Conservation (phyloP, 164 flowering plant genomes). For the Vitis rotundifolia region DNA sequence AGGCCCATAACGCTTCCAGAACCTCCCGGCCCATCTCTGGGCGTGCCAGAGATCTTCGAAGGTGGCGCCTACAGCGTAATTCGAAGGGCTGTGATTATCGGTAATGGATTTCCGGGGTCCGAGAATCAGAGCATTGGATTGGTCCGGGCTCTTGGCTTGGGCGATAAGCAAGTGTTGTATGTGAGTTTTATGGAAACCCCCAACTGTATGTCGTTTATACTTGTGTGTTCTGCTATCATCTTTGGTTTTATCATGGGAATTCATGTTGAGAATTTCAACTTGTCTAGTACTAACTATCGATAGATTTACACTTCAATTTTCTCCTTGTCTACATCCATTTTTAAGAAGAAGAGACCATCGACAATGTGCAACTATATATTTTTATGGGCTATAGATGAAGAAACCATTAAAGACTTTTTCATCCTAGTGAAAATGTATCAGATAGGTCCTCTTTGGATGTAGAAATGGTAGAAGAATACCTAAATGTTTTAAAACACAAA, state of each 20-base stretch:
- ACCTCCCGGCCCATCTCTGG: constrained; percentile 61
- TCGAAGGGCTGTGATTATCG: constrained; percentile 78
- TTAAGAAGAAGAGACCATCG: too few relatives aligned
- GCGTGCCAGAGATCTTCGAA: constrained; percentile 83
- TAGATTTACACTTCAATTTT: too few relatives aligned
- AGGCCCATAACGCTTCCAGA: constrained; percentile 85
- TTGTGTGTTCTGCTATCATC: background rate
- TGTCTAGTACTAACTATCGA: too few relatives aligned
- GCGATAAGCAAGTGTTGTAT: constrained; percentile 64
- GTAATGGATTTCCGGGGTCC: constrained; percentile 75
- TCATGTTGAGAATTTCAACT: too few relatives aligned
- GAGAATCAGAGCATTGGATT: constrained; percentile 92
- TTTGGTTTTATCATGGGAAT: background rate
- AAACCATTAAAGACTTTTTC: too few relatives aligned
- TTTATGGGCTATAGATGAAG: too few relatives aligned
- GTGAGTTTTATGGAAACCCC: constrained; percentile 37
- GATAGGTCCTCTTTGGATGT: too few relatives aligned
- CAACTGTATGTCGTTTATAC: background rate
- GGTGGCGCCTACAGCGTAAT: constrained; percentile 67
- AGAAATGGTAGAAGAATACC: too few relatives aligned
- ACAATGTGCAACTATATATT: too few relatives aligned
- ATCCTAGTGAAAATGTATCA: too few relatives aligned
- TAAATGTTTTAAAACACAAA: too few relatives aligned
- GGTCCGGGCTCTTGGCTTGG: constrained; percentile 85
- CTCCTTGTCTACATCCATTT: too few relatives aligned